These are phyloP conservation scores for Puccinia novopanici DNA, from an alignment of 1,284 basidiomycete genomes.

Conservation along the genomic window DNA sequence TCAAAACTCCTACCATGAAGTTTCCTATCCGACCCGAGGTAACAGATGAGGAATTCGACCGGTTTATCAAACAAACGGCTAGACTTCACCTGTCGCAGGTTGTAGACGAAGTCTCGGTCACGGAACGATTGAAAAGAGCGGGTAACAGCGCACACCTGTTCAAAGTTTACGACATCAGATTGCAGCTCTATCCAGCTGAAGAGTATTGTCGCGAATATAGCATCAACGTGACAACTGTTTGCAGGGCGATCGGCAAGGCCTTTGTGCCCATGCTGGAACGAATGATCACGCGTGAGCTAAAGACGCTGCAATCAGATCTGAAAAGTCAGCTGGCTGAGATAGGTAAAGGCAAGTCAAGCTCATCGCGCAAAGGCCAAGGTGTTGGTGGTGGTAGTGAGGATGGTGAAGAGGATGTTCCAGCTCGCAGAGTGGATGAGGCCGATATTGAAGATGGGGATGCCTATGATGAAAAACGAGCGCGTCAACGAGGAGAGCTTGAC, in stretches of 20 bases:
- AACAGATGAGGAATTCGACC: constrained; percentile 67
- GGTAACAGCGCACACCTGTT: constrained; percentile 65
- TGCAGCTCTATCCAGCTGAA: constrained; percentile 80
- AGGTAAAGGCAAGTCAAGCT: constrained; percentile 72
- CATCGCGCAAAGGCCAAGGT: constrained; percentile 61
- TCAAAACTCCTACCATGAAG: constrained; percentile 98
- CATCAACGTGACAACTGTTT: constrained; percentile 72
- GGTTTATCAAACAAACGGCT: constrained; percentile 88
- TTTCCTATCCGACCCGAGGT: constrained; percentile 71
- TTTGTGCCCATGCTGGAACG: constrained; percentile 84
- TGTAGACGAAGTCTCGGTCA: constrained; percentile 80
- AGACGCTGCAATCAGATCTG: constrained; percentile 77
- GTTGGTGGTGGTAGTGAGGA: constrained; percentile 60
- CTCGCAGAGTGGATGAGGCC: constrained; percentile 52
- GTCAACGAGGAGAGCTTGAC: constrained; percentile 69
- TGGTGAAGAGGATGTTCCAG: constrained; percentile 66
- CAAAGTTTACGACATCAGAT: constrained; percentile 78
- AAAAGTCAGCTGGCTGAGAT: constrained; percentile 77
- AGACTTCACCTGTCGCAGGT: constrained; percentile 85
- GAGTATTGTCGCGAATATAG: constrained; percentile 88
- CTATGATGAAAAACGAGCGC: constrained; percentile 67
- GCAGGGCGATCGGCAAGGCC: constrained; percentile 71
- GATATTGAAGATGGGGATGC: constrained; percentile 71
- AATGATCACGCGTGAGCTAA: constrained; percentile 83
- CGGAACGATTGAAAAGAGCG: constrained; percentile 73